Evolutionary conservation across 345 rosid genomes (phyloP), one percentile per base, ranked within the genome.

Genomic region (Noccaea bulbosa): DNA sequence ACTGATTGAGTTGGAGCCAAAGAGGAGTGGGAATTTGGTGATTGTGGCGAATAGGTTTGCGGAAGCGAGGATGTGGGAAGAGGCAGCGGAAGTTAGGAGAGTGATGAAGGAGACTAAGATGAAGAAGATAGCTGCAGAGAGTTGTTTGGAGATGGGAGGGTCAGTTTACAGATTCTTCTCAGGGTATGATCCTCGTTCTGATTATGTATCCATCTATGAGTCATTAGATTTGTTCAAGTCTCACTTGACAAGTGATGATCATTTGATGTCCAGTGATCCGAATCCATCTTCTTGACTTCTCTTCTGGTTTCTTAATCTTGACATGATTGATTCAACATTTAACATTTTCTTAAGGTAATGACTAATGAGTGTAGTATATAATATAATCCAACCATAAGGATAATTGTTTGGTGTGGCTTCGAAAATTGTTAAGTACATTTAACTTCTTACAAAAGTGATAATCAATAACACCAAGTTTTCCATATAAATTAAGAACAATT

Each of bases 51-150:
- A 93, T 78, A 80, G 79, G 78, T 91, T 79, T 68, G 92, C 93
- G 37, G 94, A 82, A 69, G 82, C 81, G 2, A 91, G 94, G 65
- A 84, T 82, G 96, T 87, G 97, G 97, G 88, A 91, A 3, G 81
- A 77, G 65, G 98, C 87, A 12, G 87, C 80, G 8, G 81, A 72
- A 24, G 71, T 85, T 37, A 79, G 97, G 75, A 88, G 73, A 75
- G 71, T 44, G 16, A 86, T 88, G 86, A 86, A 81, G 76, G 82
- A 74, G 40, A 61, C 47, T 33, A 82, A 92, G 46, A 47, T 84
- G 70, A 94, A 89, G 83, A 89, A 84, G 69, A 74, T 76, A 27
- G 86, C 83, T 0, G 96, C 93, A 15, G 96, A 86, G 82, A 88
- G 98, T 76, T 80, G 79, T 65, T 24, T 93, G 0, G 88, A 79